These are phyloP conservation scores for Oenanthe javanica DNA, from an alignment of 140 eudicot species.

Conservation along the genomic window DNA sequence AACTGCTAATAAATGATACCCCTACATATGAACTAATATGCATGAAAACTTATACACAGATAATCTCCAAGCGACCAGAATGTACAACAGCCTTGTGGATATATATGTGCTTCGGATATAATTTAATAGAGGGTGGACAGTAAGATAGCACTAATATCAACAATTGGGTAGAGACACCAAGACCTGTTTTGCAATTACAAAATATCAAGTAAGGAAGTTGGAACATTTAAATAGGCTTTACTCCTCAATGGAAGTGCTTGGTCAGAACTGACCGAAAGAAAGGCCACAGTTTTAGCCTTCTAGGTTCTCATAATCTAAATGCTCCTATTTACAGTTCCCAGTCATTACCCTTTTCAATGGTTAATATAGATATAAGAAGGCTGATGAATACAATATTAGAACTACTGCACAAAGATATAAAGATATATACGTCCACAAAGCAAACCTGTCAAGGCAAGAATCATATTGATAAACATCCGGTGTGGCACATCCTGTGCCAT, in stretches of 20 bases:
- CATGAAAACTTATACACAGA: neutral
- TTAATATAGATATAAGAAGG: neutral
- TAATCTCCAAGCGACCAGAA: neutral
- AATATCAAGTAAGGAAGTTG: neutral
- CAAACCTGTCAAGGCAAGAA: conserved; percentile 81
- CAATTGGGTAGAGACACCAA: neutral
- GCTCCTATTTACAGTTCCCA: neutral
- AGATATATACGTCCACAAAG: conserved; percentile 3
- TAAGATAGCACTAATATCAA: neutral
- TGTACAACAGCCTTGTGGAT: neutral
- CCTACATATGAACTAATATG: neutral
- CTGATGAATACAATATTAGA: neutral
- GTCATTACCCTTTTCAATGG: neutral
- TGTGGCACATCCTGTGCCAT: conserved; percentile 45
- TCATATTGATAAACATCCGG: conserved; percentile 73
- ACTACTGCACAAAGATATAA: neutral
- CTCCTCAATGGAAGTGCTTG: neutral
- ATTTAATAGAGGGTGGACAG: neutral
- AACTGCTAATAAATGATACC: neutral
- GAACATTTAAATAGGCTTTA: neutral
- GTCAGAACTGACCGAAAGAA: too few species aligned
- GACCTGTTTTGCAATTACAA: neutral
- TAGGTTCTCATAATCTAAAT: neutral
- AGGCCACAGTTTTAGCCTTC: neutral
- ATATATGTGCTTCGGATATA: neutral